These are phyloP conservation scores for Pholiota microspora DNA, from an alignment of 768 basidiomycete genomes.

Conservation along the genomic window DNA sequence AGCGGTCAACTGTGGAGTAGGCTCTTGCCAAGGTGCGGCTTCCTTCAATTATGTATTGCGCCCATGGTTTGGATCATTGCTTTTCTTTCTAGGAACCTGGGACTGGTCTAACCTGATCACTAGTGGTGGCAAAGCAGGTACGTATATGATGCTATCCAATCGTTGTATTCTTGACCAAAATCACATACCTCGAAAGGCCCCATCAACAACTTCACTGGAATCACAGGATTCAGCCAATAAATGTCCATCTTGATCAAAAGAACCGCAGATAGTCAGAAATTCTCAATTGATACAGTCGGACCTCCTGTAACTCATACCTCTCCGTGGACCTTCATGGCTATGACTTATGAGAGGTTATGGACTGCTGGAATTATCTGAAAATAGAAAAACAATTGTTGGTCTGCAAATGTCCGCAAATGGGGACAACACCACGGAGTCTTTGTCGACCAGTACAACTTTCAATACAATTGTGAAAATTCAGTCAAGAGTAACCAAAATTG, in stretches of 20 bases:
- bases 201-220: conserved; percentile 32
- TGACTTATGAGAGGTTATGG: no score
- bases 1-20: conserved; percentile 55
- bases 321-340: no score
- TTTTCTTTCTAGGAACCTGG: conserved; percentile 20
- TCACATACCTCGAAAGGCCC: conserved; percentile 30
- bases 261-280: not conserved
- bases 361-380: no score
- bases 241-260: not conserved
- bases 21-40: conserved; percentile 44
- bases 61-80: not conserved
- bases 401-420: no score
- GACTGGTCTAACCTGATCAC: conserved; percentile 24
- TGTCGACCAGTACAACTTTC: no score
- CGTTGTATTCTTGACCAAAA: not conserved
- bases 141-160: not conserved
- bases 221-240: conserved; percentile 28
- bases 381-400: no score
- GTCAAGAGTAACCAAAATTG: no score
- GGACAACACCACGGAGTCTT: no score
- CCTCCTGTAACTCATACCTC: no score
- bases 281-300: not conserved
- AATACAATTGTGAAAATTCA: no score
- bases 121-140: conserved; percentile 22
- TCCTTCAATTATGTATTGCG: no score